phyloP scores from a whole-genome alignment of 495 filamentous ascomycete genomes.

The Annulohypoxylon moriforme region DNA sequence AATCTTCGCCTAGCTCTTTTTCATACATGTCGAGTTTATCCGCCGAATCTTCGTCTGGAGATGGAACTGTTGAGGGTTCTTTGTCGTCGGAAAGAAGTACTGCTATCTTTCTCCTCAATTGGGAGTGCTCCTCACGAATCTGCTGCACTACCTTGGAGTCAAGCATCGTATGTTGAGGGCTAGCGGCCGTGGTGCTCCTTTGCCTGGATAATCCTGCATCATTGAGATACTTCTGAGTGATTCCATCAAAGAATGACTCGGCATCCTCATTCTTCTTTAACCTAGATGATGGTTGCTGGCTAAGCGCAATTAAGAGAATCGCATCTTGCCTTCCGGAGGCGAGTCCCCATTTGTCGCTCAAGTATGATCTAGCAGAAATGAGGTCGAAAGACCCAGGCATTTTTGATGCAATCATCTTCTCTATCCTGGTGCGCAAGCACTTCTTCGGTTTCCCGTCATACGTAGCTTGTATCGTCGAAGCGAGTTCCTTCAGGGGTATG shows the following conservation, averaged over 20 bases:
- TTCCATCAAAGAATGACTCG: conserved; percentile 80
- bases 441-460: conserved; percentile 93
- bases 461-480: conserved; percentile 84
- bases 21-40: conserved; percentile 85
- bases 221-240: conserved; percentile 79
- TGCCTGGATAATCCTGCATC: conserved; percentile 75
- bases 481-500: conserved; percentile 86
- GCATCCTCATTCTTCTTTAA: conserved; percentile 81
- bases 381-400: conserved; percentile 95
- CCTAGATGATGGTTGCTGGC: conserved; percentile 82
- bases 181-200: conserved; percentile 68
- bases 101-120: conserved; percentile 86
- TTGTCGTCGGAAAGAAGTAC: conserved; percentile 87
- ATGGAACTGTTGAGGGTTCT: conserved; percentile 76
- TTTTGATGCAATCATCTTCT: conserved; percentile 86
- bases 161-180: conserved; percentile 80
- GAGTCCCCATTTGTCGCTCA: conserved; percentile 84
- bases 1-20: conserved; percentile 85
- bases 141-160: conserved; percentile 82
- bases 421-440: conserved; percentile 83
- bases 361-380: conserved; percentile 80
- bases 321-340: conserved; percentile 84
- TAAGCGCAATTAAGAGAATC: conserved; percentile 79
- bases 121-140: conserved; percentile 55
- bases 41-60: conserved; percentile 62